These are phyloP conservation scores for Grosmannia serpens DNA, from an alignment of 2,329 filamentous ascomycete genomes.

Conservation along the genomic window DNA sequence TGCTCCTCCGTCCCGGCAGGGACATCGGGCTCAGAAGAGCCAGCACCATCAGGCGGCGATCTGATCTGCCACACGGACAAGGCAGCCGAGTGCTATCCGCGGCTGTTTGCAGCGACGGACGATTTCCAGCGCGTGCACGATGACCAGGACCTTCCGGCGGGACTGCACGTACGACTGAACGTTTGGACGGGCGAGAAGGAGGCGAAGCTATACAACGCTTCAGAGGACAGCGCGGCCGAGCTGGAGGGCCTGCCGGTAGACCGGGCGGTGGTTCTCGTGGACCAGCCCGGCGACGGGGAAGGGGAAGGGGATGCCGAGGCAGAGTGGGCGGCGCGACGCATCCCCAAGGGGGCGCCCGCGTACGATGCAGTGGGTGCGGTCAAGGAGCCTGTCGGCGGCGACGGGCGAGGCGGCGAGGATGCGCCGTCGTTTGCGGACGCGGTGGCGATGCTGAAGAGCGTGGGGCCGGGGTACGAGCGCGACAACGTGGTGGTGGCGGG, in stretches of 20 bases:
- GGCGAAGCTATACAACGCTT: constrained; percentile 53
- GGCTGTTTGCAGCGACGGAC: constrained; percentile 49
- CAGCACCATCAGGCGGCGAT: constrained; percentile 19
- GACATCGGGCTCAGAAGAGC: background rate
- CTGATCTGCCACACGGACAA: constrained; percentile 55
- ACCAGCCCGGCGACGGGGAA: constrained; percentile 22
- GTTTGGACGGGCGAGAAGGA: constrained; percentile 52
- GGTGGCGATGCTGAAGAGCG: constrained; percentile 37
- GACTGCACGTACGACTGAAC: constrained; percentile 56
- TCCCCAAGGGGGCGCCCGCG: constrained; percentile 39
- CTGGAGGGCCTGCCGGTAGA: constrained; percentile 42
- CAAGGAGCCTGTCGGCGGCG: constrained; percentile 31
- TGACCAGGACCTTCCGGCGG: constrained; percentile 53
- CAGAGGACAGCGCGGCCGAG: constrained; percentile 30
- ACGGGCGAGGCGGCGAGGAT: constrained; percentile 15
- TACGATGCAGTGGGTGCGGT: constrained; percentile 48
- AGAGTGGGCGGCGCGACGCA: constrained; percentile 9
- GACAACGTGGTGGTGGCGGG: constrained; percentile 9
- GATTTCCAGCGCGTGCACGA: constrained; percentile 52
- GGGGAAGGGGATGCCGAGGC: background rate
- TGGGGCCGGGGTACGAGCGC: constrained; percentile 2
- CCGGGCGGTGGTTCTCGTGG: constrained; percentile 41
- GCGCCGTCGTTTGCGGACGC: constrained; percentile 33
- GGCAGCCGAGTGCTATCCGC: constrained; percentile 52
- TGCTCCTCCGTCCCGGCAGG: background rate